Percentiles rank a stretch among this genome's conserved stretches.
Conservation (phyloP, 768 basidiomycete species). For the Lanmaoa pseudosensibilis region DNA sequence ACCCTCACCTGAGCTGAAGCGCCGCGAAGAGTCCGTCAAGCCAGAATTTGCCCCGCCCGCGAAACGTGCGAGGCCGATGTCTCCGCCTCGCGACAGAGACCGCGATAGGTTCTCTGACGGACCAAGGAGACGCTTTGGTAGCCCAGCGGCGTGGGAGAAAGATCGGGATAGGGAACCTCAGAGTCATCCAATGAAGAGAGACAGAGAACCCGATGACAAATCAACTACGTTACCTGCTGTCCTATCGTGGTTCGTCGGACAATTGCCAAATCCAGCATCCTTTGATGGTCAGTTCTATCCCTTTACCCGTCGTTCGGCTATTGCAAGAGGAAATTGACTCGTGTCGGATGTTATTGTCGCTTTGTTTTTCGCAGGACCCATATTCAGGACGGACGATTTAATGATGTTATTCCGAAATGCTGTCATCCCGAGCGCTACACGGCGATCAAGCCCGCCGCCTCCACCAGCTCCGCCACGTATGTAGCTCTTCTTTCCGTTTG, state of each 20-base stretch:
- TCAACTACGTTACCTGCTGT: conserved; percentile 51
- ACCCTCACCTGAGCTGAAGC: conserved; percentile 37
- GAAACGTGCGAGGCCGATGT: conserved; percentile 47
- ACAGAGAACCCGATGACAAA: conserved; percentile 49
- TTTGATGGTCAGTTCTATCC: conserved; percentile 74
- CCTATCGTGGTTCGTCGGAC: conserved; percentile 81
- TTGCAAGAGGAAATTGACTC: conserved; percentile 12
- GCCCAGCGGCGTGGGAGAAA: conserved; percentile 43
- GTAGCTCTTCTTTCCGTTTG: conserved; percentile 1
- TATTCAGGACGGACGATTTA: conserved; percentile 87
- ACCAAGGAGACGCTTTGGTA: conserved; percentile 42
- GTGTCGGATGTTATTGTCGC: conserved; percentile 1
- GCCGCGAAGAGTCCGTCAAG: conserved; percentile 43
- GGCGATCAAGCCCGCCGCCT: conserved; percentile 56
- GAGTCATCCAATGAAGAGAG: conserved; percentile 39
- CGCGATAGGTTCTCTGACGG: conserved; percentile 42
- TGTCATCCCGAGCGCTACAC: conserved; percentile 64
- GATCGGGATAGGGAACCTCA: conserved; percentile 45
- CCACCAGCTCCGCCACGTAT: conserved; percentile 50
- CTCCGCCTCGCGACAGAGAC: conserved; percentile 52
- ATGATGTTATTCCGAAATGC: conserved; percentile 83
- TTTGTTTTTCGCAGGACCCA: conserved; percentile 60
- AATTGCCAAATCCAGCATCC: conserved; percentile 64
- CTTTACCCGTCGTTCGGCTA: conserved; percentile 7
- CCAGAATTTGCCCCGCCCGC: conserved; percentile 40